Evolutionary conservation across 306 rosid genomes (phyloP).

Genomic region (Castanea sativa): DNA sequence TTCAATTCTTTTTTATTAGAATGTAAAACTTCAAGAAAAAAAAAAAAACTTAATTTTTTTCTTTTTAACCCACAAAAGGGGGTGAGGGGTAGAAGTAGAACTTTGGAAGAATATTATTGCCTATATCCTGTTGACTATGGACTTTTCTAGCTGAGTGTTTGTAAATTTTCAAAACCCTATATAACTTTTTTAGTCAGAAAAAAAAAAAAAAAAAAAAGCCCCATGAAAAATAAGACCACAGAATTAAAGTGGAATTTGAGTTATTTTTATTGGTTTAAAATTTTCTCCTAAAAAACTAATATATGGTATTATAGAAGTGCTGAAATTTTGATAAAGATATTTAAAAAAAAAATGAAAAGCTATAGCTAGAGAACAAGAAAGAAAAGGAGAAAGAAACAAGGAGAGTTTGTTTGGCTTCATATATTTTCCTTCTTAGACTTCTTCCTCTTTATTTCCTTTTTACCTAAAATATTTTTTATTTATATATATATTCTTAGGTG

Average conservation of each 20-base stretch:
- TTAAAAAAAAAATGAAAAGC: constrained; percentile 28
- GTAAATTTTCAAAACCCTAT: constrained; percentile 31
- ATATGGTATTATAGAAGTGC: background rate
- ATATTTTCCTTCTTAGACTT: no score
- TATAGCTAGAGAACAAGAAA: background rate
- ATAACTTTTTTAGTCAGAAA: constrained; percentile 1
- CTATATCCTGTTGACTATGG: constrained; percentile 56
- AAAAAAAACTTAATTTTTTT: background rate
- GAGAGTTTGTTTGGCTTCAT: constrained; percentile 36
- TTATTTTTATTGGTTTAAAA: background rate
- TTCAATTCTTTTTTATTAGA: constrained; percentile 13
- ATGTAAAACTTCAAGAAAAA: constrained; percentile 3
- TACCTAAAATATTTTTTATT: background rate
- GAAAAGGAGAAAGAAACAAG: constrained; percentile 37
- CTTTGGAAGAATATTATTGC: constrained; percentile 45
- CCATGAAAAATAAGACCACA: background rate
- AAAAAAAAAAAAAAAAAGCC: no score
- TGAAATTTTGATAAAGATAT: background rate
- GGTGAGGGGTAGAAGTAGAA: constrained; percentile 16
- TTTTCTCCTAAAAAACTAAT: background rate
- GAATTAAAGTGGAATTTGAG: background rate
- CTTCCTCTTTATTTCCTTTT: background rate
- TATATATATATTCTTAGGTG: constrained; percentile 24
- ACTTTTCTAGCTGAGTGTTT: constrained; percentile 34
- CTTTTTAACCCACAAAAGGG: constrained; percentile 16